Percentiles rank a stretch among this genome's conserved stretches.
Conservation (phyloP, 148 eudicot genomes). For the Polygonum maritimum region DNA sequence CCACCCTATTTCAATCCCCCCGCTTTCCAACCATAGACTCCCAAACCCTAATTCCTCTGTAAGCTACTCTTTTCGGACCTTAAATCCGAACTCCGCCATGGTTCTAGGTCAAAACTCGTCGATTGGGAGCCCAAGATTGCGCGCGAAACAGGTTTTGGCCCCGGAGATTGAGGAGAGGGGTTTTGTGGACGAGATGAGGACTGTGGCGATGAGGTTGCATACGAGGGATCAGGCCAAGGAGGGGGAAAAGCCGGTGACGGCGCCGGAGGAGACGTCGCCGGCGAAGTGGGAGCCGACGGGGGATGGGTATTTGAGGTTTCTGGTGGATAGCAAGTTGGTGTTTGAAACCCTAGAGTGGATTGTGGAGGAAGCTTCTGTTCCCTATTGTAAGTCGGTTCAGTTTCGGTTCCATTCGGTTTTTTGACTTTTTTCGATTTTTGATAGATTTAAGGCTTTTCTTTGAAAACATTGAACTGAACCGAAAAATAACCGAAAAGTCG, state of each 20-base stretch:
- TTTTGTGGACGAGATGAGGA: constrained; percentile 96
- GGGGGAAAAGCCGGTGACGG: constrained; percentile 63
- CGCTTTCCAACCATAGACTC: constrained; percentile 11
- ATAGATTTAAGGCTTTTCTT: too few species aligned
- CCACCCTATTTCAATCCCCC: constrained; percentile 15
- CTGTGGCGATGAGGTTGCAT: constrained; percentile 87
- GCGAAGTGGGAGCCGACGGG: constrained; percentile 72
- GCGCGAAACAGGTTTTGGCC: constrained; percentile 16
- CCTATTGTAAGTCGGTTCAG: constrained; percentile 49
- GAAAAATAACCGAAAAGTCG: too few species aligned
- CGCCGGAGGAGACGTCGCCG: constrained; percentile 43
- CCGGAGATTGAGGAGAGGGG: constrained; percentile 24
- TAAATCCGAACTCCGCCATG: constrained; percentile 10
- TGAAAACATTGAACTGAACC: too few species aligned
- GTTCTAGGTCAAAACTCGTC: constrained; percentile 14
- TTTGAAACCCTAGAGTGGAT: constrained; percentile 75
- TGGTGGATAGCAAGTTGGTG: constrained; percentile 87
- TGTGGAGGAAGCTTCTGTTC: constrained; percentile 51
- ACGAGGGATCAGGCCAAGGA: constrained; percentile 74
- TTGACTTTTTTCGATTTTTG: too few species aligned
- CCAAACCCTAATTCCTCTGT: constrained; percentile 7
- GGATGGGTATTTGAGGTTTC: constrained; percentile 83
- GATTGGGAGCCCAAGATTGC: constrained; percentile 5
- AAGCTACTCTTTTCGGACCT: constrained; percentile 12
- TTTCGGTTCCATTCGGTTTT: too few species aligned